phyloP scores from a whole-genome alignment of 2,329 filamentous ascomycete genomes.

The Akanthomyces uredinophilus region DNA sequence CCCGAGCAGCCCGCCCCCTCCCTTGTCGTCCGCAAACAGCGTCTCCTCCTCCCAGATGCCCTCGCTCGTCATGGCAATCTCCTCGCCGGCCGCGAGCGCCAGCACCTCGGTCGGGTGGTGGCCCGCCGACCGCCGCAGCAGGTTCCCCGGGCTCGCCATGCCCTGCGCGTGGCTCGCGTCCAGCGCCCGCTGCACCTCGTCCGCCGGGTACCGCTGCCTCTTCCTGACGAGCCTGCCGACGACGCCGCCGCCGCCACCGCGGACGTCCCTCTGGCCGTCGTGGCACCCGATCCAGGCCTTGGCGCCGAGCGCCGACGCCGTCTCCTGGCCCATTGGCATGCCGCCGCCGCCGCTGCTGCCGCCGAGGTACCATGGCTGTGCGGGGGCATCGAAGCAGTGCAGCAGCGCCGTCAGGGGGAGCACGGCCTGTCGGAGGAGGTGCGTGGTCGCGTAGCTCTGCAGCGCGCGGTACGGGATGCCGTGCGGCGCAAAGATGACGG shows the following conservation, averaged over 20 bases:
- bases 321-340: slow-evolving; percentile 51
- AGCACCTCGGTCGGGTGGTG: slow-evolving; percentile 34
- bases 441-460: slow-evolving; percentile 49
- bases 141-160: slow-evolving; percentile 9
- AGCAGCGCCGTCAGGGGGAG: slow-evolving; percentile 59
- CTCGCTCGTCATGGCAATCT: slow-evolving; percentile 37
- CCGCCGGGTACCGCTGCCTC: slow-evolving; percentile 34
- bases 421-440: slow-evolving; percentile 51
- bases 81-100: slow-evolving; percentile 37
- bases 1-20: neutral
- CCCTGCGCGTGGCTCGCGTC: slow-evolving; percentile 18
- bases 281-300: slow-evolving; percentile 54
- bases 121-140: neutral
- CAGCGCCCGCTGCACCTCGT: slow-evolving; percentile 40
- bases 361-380: slow-evolving; percentile 55
- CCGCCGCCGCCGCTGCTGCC: slow-evolving; percentile 44
- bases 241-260: slow-evolving; percentile 45
- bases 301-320: slow-evolving; percentile 48
- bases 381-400: slow-evolving; percentile 57
- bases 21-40: neutral
- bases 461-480: slow-evolving; percentile 52
- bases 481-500: slow-evolving; percentile 60
- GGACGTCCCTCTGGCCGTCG: too few relatives aligned
- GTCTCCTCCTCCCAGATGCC: slow-evolving; percentile 27
- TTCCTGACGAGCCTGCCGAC: slow-evolving; percentile 50